phyloP scores from a whole-genome alignment of 2,329 filamentous ascomycete species.

The Paracorniculantispora psalliotae region DNA sequence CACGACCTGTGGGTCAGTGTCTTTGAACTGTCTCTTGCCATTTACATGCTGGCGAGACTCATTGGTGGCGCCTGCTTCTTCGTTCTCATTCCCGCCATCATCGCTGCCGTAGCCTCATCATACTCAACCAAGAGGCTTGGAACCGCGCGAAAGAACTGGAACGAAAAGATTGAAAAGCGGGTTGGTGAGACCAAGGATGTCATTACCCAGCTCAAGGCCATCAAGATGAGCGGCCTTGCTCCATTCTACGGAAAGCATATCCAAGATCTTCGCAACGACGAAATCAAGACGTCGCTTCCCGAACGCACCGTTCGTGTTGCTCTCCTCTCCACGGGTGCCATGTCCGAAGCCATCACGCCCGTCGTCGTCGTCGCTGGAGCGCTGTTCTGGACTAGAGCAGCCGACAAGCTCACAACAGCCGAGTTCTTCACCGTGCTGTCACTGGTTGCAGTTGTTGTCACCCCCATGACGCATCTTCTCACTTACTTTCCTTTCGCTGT shows the following conservation, averaged over 20 bases:
- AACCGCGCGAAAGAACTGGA: conserved; percentile 5
- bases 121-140: conserved; percentile 7
- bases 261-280: conserved; percentile 15
- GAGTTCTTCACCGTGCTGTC: conserved; percentile 8
- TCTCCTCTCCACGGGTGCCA: not conserved
- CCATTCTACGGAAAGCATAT: conserved; percentile 5
- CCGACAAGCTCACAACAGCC: conserved; percentile 1
- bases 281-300: conserved; percentile 14
- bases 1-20: conserved; percentile 12
- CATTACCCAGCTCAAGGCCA: conserved; percentile 29
- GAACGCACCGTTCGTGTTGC: conserved; percentile 6
- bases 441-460: conserved; percentile 3
- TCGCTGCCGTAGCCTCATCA: conserved; percentile 1
- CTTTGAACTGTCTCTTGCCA: conserved; percentile 3
- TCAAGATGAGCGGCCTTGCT: conserved; percentile 32
- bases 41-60: conserved; percentile 10
- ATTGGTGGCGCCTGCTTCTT: conserved; percentile 9
- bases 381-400: conserved; percentile 5
- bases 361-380: conserved; percentile 12
- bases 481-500: conserved; percentile 2
- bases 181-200: conserved; percentile 15
- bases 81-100: not conserved
- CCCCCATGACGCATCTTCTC: conserved; percentile 8
- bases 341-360: conserved; percentile 1
- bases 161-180: conserved; percentile 9